Evolutionary conservation across 139 green algal genomes (phyloP).

Genomic region (Choricystis sp.): DNA sequence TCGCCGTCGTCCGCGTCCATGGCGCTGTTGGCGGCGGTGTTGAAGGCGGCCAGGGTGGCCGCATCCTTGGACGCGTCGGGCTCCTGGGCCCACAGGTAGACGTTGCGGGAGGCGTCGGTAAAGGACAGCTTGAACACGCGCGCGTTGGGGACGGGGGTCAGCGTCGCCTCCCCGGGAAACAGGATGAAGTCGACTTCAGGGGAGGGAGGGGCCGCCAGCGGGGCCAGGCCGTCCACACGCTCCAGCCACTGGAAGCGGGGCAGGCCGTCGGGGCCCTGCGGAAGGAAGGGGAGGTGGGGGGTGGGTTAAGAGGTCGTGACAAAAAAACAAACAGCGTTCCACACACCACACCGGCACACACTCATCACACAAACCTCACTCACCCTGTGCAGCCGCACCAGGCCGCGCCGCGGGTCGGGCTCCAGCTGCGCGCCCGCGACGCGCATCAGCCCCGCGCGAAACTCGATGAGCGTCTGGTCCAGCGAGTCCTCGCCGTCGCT

Average conservation of each 20-base stretch:
- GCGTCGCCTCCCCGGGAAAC: not conserved
- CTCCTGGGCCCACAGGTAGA: not conserved
- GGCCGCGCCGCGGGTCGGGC: not conserved
- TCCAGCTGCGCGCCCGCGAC: not conserved
- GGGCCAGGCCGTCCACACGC: too few species aligned
- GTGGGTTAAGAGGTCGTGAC: too few species aligned
- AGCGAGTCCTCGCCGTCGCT: not conserved
- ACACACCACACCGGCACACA: not conserved
- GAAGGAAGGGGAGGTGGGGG: not conserved
- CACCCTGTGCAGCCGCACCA: not conserved
- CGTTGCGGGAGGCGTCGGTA: not conserved
- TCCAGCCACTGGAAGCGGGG: not conserved
- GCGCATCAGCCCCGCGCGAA: not conserved
- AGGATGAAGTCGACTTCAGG: not conserved
- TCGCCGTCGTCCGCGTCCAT: not conserved
- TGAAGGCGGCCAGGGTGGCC: not conserved
- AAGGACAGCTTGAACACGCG: not conserved
- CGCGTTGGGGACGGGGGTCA: not conserved
- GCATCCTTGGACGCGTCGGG: not conserved
- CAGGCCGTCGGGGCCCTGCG: not conserved
- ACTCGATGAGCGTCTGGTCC: not conserved
- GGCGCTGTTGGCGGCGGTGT: not conserved
- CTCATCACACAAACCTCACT: not conserved
- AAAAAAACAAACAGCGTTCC: too few species aligned
- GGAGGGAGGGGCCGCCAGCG: not conserved